Base-by-base conservation (phyloP, 2,329 filamentous ascomycete species). In the Trichoderma sp. region DNA sequence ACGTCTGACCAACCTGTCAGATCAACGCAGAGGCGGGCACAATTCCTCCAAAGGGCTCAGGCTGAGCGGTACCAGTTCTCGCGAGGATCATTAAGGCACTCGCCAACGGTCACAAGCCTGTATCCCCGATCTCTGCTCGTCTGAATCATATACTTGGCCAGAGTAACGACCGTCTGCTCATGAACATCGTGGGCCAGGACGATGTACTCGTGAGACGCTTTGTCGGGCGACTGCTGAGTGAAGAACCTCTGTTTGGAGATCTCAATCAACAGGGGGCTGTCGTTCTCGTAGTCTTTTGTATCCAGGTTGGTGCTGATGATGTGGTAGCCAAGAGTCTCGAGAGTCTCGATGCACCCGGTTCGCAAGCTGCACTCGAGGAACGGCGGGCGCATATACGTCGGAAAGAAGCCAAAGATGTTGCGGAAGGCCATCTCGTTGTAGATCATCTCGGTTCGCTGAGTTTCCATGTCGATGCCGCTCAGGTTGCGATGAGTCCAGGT, bases 201-300 rank as follows among this genome's bases (percentile, higher is more conserved):
- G 48, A 88, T 80, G 72, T 82, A 85, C 59, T 74, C 72, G 41
- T 75, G 73, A 6, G 55, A 66, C 0, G 61, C 59, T 1, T 75
- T 56, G 26, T 72, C 65, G 0, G 67, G 63, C 39, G 80, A 83
- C 17, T 79, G 71, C 15, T 72, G 73, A 3, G 72, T 61, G n/a
- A 72, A 72, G 65, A 75, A 79, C 7, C 71, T 72, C 12, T 75
- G 70, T 68, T 84, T 79, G 63, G 79, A 80, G 30, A 76, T 72
- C 66, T 79, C 75, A 68, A 87, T 85, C 67, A 80, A 78, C 48
- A 80, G 74, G 2, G 83, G 78, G 9, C 75, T 76, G 64, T 81
- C 78, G 69, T 85, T 81, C 69, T 83, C 77, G 71, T 85, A 88
- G 74, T 88, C 86, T 67, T 86, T 83, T 17, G 86, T 88, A 71